Base-by-base conservation (phyloP, 176 grass and related monocot genomes). In the Eragrostis curvula region DNA sequence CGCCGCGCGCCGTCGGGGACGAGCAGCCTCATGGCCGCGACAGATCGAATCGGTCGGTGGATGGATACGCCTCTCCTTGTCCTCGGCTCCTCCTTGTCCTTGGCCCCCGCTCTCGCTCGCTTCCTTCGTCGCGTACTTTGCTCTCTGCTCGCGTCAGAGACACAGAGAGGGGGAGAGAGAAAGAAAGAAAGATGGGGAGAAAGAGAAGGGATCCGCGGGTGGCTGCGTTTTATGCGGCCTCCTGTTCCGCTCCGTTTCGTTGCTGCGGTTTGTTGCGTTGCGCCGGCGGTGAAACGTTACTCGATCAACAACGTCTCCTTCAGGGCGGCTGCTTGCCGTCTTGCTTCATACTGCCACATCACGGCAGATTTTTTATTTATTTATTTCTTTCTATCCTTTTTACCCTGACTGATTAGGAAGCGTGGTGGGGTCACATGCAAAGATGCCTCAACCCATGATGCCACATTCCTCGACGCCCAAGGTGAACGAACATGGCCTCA, bases 11-110 rank as follows among this genome's bases (percentile, higher is more conserved):
- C 83, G 73, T 83, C 84, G 21, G 85, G 75, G 55, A 77, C 85
- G 18, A 91, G 84, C 39, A 91, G 76, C 85, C 86, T 81, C 89
- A 91, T 91, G 81, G 51, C 24, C 32, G 32, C 23, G 23, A 15
- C 47, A 49, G 47, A 49, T 20, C 30, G 6, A 15, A 17, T 32
- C 47, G 17, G 17, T 44, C 11, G 61, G 3, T 20, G 7, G 42
- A 51, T 27, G 56, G 52, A 56, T n/a, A 21, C 6, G 52, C 18
- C 17, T 55, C 32, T 36, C 32, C 32, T 36, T 36, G 32, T 36
- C 32, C 32, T 36, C 4, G 32, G 32, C 32, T 4, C 32, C 32
- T 36, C 32, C 32, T 36, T 36, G 32, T 36, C 32, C 32, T 36
- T 36, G 32, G 32, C 32, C 32, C 32, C 32, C n/a, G n/a, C 32